phyloP scores from a whole-genome alignment of 1,139 yeast species.

The Lodderomyces jiufengensis region DNA sequence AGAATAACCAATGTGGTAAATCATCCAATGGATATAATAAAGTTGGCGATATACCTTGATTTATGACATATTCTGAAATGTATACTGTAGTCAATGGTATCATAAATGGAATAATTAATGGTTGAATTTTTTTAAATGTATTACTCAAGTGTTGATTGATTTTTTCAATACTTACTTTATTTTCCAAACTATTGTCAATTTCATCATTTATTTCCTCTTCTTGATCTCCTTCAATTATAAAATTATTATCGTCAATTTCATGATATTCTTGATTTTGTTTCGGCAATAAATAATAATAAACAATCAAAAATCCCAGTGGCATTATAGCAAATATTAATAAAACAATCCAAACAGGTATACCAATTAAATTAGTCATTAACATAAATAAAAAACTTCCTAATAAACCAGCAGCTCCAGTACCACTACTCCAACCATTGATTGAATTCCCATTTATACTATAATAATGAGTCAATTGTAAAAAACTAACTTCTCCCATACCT shows the following conservation, averaged over 20 bases:
- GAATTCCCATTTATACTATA: slow-evolving; percentile 32
- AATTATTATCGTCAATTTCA: slow-evolving; percentile 6
- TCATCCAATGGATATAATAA: slow-evolving; percentile 68
- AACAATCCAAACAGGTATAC: slow-evolving; percentile 28
- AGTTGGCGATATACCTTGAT: slow-evolving; percentile 90
- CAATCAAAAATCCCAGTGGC: slow-evolving; percentile 35
- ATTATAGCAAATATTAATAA: slow-evolving; percentile 31
- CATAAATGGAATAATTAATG: slow-evolving; percentile 69
- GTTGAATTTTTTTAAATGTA: slow-evolving; percentile 45
- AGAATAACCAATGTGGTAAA: slow-evolving; percentile 58
- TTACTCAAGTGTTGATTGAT: slow-evolving; percentile 12
- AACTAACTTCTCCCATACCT: slow-evolving; percentile 88
- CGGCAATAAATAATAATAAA: slow-evolving; percentile 30
- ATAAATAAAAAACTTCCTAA: slow-evolving; percentile 60
- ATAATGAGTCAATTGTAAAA: slow-evolving; percentile 77
- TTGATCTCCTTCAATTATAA: neutral
- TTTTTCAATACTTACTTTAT: too few species aligned
- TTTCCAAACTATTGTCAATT: neutral
- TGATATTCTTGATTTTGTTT: slow-evolving; percentile 11
- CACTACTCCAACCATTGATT: slow-evolving; percentile 87
- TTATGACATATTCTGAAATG: slow-evolving; percentile 80
- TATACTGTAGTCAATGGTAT: slow-evolving; percentile 80
- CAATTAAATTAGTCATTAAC: slow-evolving; percentile 37
- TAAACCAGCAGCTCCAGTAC: slow-evolving; percentile 94
- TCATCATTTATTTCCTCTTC: neutral